Conservation (phyloP, 2,329 filamentous ascomycete species). For the Drechslerella dactyloides region DNA sequence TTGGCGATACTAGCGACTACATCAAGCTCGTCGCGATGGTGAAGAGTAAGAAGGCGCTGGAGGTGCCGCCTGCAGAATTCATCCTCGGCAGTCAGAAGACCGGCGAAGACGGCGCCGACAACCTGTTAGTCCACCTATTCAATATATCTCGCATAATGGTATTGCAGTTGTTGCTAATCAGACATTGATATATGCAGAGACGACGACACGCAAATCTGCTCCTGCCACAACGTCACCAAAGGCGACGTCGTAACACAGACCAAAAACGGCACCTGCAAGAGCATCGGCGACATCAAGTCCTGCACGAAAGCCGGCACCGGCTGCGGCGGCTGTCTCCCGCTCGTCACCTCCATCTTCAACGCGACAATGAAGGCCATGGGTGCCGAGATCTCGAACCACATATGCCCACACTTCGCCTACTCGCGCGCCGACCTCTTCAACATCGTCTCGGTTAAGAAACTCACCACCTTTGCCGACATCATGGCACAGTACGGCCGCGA, state of each 20-base stretch:
- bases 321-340: constrained; percentile 86
- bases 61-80: constrained; percentile 78
- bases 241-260: constrained; percentile 75
- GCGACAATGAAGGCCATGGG: constrained; percentile 84
- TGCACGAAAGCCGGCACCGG: constrained; percentile 92
- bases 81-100: constrained; percentile 79
- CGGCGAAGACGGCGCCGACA: constrained; percentile 71
- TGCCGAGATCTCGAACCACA: constrained; percentile 82
- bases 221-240: constrained; percentile 90
- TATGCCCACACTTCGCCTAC: constrained; percentile 83
- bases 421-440: constrained; percentile 89
- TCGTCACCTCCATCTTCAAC: constrained; percentile 89
- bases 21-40: constrained; percentile 87
- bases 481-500: constrained; percentile 80
- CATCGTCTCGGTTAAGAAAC: constrained; percentile 79
- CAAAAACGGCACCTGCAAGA: constrained; percentile 80
- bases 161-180: not conserved
- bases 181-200: constrained; percentile 59
- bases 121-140: constrained; percentile 63
- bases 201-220: constrained; percentile 88
- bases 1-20: constrained; percentile 88
- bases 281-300: constrained; percentile 80
- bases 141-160: not conserved
- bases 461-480: constrained; percentile 74
- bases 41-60: constrained; percentile 79